Conservation (phyloP, 1,284 basidiomycete genomes). For the Pyrrhoderma lamaoense region DNA sequence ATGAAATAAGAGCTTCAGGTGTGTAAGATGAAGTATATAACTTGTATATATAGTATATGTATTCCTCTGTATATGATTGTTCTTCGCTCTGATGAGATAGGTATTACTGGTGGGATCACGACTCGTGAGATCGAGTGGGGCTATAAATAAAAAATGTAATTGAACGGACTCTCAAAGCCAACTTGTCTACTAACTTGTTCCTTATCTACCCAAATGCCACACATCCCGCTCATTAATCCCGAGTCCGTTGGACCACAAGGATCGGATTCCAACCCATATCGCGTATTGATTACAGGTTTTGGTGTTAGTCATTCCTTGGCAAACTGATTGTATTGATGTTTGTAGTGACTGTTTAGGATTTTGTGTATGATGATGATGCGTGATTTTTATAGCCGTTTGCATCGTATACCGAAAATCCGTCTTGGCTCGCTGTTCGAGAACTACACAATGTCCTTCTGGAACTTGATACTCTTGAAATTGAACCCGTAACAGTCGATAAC, state of each 20-base stretch:
- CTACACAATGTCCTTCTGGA: slow-evolving; percentile 46
- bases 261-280: slow-evolving; percentile 27
- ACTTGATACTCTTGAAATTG: slow-evolving; percentile 28
- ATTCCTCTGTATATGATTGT: no score
- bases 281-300: slow-evolving; percentile 52
- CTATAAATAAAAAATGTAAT: no score
- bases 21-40: no score
- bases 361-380: neutral
- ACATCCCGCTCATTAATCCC: slow-evolving; percentile 10
- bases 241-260: slow-evolving; percentile 4
- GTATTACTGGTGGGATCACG: no score
- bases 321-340: no score
- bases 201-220: slow-evolving; percentile 12
- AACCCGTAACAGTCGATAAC: slow-evolving; percentile 24
- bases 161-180: no score
- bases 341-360: slow-evolving; percentile 16
- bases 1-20: no score
- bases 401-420: slow-evolving; percentile 49
- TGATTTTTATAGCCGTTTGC: slow-evolving; percentile 41
- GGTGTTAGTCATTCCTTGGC: slow-evolving; percentile 38
- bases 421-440: slow-evolving; percentile 53
- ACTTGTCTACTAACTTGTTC: no score
- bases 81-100: no score
- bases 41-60: no score
- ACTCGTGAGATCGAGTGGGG: no score